phyloP scores from a whole-genome alignment of 2,329 filamentous ascomycete species.

The Rutstroemia sp. region DNA sequence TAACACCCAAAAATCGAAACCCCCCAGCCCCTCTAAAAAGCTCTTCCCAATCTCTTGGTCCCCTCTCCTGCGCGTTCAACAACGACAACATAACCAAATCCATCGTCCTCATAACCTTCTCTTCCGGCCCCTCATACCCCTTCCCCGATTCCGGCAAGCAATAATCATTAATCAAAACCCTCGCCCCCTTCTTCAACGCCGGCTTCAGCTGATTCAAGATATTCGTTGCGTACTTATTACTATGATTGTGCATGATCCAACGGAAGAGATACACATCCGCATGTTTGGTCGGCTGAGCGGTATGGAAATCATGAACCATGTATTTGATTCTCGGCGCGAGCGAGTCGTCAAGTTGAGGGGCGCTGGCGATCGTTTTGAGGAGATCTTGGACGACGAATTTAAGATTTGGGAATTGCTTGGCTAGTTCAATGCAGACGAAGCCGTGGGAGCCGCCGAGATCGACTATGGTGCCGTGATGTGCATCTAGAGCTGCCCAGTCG shows the following conservation, averaged over 20 bases:
- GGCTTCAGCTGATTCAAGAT: conserved; percentile 45
- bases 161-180: conserved; percentile 35
- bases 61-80: conserved; percentile 45
- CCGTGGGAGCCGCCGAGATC: conserved; percentile 54
- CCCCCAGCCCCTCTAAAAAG: conserved; percentile 39
- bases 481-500: conserved; percentile 43
- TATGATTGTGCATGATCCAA: conserved; percentile 56
- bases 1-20: conserved; percentile 39
- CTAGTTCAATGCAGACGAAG: conserved; percentile 48
- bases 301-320: conserved; percentile 48
- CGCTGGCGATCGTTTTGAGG: conserved; percentile 38
- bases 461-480: conserved; percentile 41
- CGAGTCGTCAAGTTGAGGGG: conserved; percentile 37
- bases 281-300: conserved; percentile 43
- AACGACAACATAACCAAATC: conserved; percentile 46
- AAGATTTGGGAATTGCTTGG: conserved; percentile 41
- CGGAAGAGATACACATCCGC: conserved; percentile 54
- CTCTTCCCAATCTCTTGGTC: conserved; percentile 37
- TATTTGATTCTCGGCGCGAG: conserved; percentile 36
- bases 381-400: conserved; percentile 51
- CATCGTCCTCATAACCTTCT: conserved; percentile 41
- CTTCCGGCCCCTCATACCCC: conserved; percentile 37
- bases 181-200: conserved; percentile 43
- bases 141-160: conserved; percentile 35
- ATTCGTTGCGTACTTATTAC: conserved; percentile 42